These are phyloP conservation scores for Kregervanrija pseudodelftensis DNA, from an alignment of 805 yeast genomes.

Conservation along the genomic window DNA sequence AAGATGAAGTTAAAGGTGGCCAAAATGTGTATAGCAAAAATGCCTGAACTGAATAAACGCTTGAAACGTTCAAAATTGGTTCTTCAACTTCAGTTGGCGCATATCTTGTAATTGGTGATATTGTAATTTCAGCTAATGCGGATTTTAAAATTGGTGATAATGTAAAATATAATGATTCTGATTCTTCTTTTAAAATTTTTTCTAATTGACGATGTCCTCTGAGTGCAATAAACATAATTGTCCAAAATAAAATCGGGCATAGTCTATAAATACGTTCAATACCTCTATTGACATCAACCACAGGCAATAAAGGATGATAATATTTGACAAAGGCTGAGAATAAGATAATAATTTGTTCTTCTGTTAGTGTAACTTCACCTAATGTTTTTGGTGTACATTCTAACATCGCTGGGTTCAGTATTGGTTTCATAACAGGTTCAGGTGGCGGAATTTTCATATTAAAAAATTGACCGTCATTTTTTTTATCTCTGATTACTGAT, in stretches of 20 bases:
- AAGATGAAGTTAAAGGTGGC: constrained; percentile 94
- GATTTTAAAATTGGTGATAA: constrained; percentile 68
- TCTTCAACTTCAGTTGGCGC: constrained; percentile 73
- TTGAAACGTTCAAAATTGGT: constrained; percentile 79
- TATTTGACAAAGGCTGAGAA: constrained; percentile 64
- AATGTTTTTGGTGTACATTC: constrained; percentile 61
- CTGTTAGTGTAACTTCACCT: constrained; percentile 57
- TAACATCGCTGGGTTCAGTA: constrained; percentile 26
- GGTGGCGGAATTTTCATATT: constrained; percentile 12
- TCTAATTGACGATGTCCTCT: constrained; percentile 45
- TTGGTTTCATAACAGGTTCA: constrained; percentile 14
- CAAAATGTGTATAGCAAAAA: constrained; percentile 81
- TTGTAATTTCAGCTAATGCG: constrained; percentile 78
- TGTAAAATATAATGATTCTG: constrained; percentile 42
- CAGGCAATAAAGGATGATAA: constrained; percentile 83
- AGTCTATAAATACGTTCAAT: constrained; percentile 72
- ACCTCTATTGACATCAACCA: constrained; percentile 74
- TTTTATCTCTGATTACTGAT: background rate
- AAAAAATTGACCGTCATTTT: constrained; percentile 5
- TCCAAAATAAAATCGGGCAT: constrained; percentile 93
- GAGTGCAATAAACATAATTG: constrained; percentile 76
- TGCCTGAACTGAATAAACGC: constrained; percentile 93
- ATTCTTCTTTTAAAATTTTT: constrained; percentile 16
- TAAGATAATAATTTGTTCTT: constrained; percentile 54
- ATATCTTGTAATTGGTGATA: constrained; percentile 82